phyloP scores from a whole-genome alignment of 129 eudicot species.

The Helianthus tuberosus region DNA sequence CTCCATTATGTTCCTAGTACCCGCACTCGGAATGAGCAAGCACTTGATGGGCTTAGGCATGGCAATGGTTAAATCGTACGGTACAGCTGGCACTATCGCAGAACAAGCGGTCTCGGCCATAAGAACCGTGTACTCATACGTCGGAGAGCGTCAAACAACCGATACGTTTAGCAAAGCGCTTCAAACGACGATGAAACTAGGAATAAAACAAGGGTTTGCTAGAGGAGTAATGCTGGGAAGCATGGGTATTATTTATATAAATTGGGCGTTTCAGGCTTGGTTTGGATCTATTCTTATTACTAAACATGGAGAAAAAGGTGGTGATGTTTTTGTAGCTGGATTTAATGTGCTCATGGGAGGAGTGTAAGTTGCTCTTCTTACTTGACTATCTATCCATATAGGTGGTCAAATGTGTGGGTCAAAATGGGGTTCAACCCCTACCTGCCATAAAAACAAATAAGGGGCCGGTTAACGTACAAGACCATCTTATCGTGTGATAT shows the following conservation, averaged over 20 bases:
- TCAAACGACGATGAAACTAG: conserved; percentile 56
- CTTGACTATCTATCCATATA: not conserved
- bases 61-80: conserved; percentile 54
- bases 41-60: conserved; percentile 63
- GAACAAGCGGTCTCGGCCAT: conserved; percentile 72
- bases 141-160: conserved; percentile 53
- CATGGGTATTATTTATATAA: conserved; percentile 74
- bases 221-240: conserved; percentile 77
- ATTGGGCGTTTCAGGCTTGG: conserved; percentile 84
- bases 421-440: not conserved
- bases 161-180: conserved; percentile 64
- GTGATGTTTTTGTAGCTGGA: conserved; percentile 73
- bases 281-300: conserved; percentile 64
- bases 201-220: conserved; percentile 69
- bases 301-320: conserved; percentile 65
- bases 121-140: conserved; percentile 71
- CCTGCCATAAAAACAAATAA: no score
- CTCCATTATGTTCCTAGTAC: conserved; percentile 65
- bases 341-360: conserved; percentile 82
- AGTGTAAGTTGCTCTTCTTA: conserved; percentile 53
- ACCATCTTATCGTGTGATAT: no score
- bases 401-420: not conserved
- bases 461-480: no score
- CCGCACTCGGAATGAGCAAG: conserved; percentile 64
- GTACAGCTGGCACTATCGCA: conserved; percentile 67